A percentile compares a stretch with the other conserved stretches of the same genome.
phyloP scores from a whole-genome alignment of 768 basidiomycete species.

The Boletus speciosus region DNA sequence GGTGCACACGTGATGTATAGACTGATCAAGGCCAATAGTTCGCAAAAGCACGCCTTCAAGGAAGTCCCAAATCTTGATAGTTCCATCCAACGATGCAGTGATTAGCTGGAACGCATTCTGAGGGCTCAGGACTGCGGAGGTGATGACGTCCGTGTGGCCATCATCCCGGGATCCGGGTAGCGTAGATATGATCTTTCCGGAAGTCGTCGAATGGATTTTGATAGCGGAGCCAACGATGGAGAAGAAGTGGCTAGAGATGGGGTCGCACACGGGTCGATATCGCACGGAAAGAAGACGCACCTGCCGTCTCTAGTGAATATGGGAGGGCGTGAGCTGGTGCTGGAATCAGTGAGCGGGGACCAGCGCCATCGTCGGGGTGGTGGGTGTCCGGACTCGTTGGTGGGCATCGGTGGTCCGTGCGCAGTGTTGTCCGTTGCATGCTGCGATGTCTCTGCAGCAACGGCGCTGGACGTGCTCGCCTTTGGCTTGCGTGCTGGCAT shows the following conservation, averaged over 20 bases:
- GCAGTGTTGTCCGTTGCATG: slow-evolving; percentile 6
- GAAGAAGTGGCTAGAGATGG: slow-evolving; percentile 74
- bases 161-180: slow-evolving; percentile 53
- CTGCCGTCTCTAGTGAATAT: slow-evolving; percentile 87
- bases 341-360: slow-evolving; percentile 67
- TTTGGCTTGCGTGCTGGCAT: slow-evolving; percentile 46
- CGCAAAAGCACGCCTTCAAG: slow-evolving; percentile 77
- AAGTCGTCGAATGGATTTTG: slow-evolving; percentile 78
- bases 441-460: slow-evolving; percentile 7
- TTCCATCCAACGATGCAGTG: slow-evolving; percentile 81
- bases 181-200: slow-evolving; percentile 79
- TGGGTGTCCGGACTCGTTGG: not conserved
- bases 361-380: slow-evolving; percentile 46
- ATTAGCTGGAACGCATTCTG: slow-evolving; percentile 88
- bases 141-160: slow-evolving; percentile 52
- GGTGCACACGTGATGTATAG: slow-evolving; percentile 67
- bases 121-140: slow-evolving; percentile 74
- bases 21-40: slow-evolving; percentile 65
- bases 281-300: slow-evolving; percentile 38
- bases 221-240: slow-evolving; percentile 76
- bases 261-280: slow-evolving; percentile 13
- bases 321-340: slow-evolving; percentile 60
- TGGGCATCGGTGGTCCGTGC: slow-evolving; percentile 16
- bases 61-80: slow-evolving; percentile 90
- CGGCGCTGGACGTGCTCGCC: slow-evolving; percentile 42